A percentile compares a stretch with the other conserved stretches of the same genome.
Evolutionary conservation across 1,284 basidiomycete genomes (phyloP).

Genomic region (Melampsora abietis-canadensis): DNA sequence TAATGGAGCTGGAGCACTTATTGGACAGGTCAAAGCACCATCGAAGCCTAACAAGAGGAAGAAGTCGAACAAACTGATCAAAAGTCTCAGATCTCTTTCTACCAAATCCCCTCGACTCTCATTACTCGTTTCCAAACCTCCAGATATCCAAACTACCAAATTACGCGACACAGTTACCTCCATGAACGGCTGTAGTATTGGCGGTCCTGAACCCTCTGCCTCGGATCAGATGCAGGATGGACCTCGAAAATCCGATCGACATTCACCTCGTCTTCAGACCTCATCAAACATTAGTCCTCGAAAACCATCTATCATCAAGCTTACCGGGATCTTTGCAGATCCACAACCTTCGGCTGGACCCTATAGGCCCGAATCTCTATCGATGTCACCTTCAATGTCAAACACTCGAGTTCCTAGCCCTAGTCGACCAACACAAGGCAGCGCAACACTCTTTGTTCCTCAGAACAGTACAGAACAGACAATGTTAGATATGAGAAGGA

Average conservation of each 20-base stretch:
- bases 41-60: background rate
- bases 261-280: background rate
- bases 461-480: background rate
- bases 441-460: background rate
- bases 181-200: background rate
- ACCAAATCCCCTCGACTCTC: background rate
- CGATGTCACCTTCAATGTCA: background rate
- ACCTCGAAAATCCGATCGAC: background rate
- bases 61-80: conserved; percentile 5
- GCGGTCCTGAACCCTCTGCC: background rate
- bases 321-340: conserved; percentile 9
- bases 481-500: background rate
- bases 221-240: background rate
- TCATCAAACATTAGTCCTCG: background rate
- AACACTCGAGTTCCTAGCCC: background rate
- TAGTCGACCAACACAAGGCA: background rate
- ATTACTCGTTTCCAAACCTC: background rate
- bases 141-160: background rate
- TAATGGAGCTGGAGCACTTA: background rate
- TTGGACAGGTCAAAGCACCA: background rate
- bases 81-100: background rate
- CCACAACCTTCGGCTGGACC: background rate
- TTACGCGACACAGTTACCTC: background rate
- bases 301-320: conserved; percentile 13
- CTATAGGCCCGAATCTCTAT: background rate